Evolutionary conservation across 345 rosid genomes (phyloP), one percentile per base, ranked within the genome.

Genomic region (Iberis pinnata): DNA sequence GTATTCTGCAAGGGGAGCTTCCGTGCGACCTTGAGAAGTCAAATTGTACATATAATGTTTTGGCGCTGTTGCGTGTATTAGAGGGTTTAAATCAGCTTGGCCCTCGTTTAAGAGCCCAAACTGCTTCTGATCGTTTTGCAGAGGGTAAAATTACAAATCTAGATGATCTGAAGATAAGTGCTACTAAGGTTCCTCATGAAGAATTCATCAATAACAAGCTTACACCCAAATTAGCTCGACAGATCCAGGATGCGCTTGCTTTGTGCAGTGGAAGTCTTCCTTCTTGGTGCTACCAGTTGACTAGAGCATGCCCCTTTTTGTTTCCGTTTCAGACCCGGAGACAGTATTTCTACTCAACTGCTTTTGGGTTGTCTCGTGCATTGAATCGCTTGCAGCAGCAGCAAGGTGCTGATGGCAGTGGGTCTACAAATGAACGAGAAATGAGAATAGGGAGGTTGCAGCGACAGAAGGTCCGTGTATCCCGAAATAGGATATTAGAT

Each of bases 401-500:
- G 70, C 99, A 93, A 74, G 95, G 99, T 71, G 95, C 95, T 68
- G 97, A 93, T 54, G 95, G 95, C 54, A 77, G 77, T 64, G 95
- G 94, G 49, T 79, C 83, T 45, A 63, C 75, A 45, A 82, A 74
- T 70, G 99, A 88, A 55, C 77, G 99, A 72, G 99, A 93, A 73
- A 76, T 83, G 55, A 79, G 97, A 59, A 85, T 88, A 70, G 99
- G 95, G 59, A 86, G 99, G 60, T 61, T 93, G 62, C 97, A 93
- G 51, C 95, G 99, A 44, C 99, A 93, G 68, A 93, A 93, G 75
- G 99, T 93, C 58, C 99, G 99, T 42, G 99, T 93, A 55, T 93
- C 99, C 19, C 77, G 99, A 35, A 93, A 75, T 63, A 95, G 96
- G 52, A 88, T 93, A 56, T 69, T 93, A 69, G 99, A 93, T 82